Percentiles rank a stretch among this genome's conserved stretches.
phyloP scores from a whole-genome alignment of 1,284 basidiomycete species.

The Puccinia horiana region DNA sequence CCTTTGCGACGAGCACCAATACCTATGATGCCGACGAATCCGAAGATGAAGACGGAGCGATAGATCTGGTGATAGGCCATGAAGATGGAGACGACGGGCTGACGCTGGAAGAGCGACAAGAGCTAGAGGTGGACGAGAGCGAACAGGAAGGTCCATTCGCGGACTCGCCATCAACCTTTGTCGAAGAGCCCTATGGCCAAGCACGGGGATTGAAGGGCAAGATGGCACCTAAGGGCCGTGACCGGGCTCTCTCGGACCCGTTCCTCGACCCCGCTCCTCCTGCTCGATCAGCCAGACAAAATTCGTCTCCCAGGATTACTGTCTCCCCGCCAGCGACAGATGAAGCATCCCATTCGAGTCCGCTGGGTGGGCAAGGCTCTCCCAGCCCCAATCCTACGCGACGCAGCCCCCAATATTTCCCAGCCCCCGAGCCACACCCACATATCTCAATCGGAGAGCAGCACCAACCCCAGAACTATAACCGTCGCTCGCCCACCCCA shows the following conservation, averaged over 20 bases:
- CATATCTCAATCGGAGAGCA: neutral
- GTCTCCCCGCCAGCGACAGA: conserved; percentile 31
- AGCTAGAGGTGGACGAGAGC: conserved; percentile 27
- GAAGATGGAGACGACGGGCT: conserved; percentile 42
- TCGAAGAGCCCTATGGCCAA: neutral
- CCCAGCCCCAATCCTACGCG: conserved; percentile 11
- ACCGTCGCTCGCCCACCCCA: conserved; percentile 11
- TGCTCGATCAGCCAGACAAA: neutral
- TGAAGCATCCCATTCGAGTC: neutral
- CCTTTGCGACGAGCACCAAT: conserved; percentile 9
- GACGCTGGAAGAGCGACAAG: conserved; percentile 41
- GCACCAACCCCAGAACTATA: neutral
- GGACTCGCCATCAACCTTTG: conserved; percentile 9
- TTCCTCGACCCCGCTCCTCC: conserved; percentile 37
- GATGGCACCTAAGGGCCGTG: neutral
- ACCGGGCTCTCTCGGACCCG: conserved; percentile 29
- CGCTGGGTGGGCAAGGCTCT: neutral
- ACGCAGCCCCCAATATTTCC: neutral
- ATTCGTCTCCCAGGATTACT: conserved; percentile 8
- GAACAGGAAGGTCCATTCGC: conserved; percentile 32
- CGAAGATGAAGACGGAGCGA: conserved; percentile 24
- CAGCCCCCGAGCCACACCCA: neutral
- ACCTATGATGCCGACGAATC: neutral
- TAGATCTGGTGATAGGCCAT: conserved; percentile 26
- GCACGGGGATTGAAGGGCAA: conserved; percentile 19